phyloP scores from a whole-genome alignment of 805 yeast species.

The Saturnispora sanitii region DNA sequence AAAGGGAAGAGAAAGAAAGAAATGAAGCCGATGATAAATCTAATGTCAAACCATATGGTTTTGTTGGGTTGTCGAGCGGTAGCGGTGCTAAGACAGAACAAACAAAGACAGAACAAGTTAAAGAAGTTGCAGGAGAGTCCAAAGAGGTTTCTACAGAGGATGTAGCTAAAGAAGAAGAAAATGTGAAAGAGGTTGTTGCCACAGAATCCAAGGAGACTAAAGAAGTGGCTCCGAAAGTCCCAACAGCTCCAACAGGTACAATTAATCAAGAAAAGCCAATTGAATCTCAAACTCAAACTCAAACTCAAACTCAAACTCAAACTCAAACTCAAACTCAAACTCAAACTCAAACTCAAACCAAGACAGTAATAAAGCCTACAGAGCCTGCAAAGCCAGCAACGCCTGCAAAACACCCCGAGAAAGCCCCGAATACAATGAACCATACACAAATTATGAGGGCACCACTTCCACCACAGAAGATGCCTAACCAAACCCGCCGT shows the following conservation, averaged over 20 bases:
- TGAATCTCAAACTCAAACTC: not conserved
- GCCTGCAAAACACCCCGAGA: not conserved
- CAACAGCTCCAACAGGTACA: not conserved
- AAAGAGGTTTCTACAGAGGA: not conserved
- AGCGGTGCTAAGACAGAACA: not conserved
- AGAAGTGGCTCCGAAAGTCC: not conserved
- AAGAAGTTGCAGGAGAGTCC: not conserved
- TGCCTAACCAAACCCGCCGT: not conserved
- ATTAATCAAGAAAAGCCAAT: not conserved
- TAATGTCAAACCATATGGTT: constrained; percentile 25
- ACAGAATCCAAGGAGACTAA: no score
- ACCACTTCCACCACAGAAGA: not conserved
- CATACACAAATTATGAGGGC: not conserved
- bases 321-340: not conserved
- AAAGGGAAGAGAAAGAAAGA: not conserved
- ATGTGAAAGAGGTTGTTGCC: no score
- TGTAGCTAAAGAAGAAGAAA: no score
- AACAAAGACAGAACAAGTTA: not conserved
- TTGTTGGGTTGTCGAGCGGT: constrained; percentile 23
- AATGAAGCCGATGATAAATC: no score
- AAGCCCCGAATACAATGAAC: not conserved
- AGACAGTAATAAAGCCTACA: not conserved
- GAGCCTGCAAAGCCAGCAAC: no score
- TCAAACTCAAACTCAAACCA: not conserved
- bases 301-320: not conserved